Conservation (phyloP, 2,329 filamentous ascomycete species). For the Ceratocystis harringtonii region DNA sequence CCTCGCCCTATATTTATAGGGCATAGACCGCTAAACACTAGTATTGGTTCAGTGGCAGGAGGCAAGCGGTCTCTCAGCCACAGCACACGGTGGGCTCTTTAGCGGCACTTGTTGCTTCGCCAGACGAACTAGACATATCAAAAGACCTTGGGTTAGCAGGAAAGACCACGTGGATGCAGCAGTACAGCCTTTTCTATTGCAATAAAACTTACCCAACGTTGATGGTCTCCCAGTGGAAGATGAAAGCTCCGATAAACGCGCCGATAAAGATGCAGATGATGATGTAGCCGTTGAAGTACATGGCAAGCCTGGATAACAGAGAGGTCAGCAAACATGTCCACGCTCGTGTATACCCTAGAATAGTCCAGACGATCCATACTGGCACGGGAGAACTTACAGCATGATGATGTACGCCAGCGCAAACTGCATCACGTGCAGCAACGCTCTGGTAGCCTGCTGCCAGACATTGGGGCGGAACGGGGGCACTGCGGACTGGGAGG, state of each 20-base stretch:
- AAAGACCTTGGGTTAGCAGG: background rate
- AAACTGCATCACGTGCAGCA: constrained; percentile 57
- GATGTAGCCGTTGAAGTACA: constrained; percentile 56
- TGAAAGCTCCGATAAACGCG: constrained; percentile 53
- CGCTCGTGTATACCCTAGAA: too few relatives aligned
- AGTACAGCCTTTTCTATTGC: too few relatives aligned
- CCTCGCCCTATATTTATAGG: background rate
- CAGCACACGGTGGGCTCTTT: constrained; percentile 30
- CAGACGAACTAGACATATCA: background rate
- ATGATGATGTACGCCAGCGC: constrained; percentile 67
- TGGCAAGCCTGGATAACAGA: constrained; percentile 28
- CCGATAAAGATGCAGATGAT: constrained; percentile 72
- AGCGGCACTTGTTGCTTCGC: constrained; percentile 24
- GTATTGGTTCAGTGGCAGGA: background rate
- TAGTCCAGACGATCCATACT: background rate
- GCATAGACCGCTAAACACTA: background rate
- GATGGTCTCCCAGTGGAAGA: constrained; percentile 56
- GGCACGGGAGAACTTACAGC: constrained; percentile 31
- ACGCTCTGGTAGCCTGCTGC: constrained; percentile 52
- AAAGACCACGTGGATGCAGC: background rate
- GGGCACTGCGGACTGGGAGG: constrained; percentile 19
- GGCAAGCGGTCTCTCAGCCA: constrained; percentile 21
- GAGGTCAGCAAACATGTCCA: background rate
- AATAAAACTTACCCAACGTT: constrained; percentile 22
- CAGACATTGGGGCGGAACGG: constrained; percentile 41